Conservation (phyloP, 2,329 filamentous ascomycete genomes). For the Cordyceps cateniannulata region DNA sequence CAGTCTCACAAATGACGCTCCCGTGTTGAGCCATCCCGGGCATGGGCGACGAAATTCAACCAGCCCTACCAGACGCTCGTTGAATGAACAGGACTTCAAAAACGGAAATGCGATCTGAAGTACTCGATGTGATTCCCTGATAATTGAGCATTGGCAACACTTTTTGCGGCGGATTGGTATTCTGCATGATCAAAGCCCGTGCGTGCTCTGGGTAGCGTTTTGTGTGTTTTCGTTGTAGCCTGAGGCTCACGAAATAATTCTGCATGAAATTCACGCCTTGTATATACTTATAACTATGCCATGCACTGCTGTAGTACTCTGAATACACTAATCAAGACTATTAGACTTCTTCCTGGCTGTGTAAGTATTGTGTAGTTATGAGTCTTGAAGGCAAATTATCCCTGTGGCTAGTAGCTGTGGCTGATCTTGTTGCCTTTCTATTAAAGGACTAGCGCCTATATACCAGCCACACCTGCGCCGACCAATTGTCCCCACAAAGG, state of each 20-base stretch:
- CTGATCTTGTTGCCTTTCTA: constrained; percentile 7
- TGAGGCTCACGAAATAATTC: background rate
- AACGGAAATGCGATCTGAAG: constrained; percentile 6
- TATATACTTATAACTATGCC: background rate
- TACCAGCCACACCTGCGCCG: constrained; percentile 19
- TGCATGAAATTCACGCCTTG: no score
- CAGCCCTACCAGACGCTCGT: constrained; percentile 18
- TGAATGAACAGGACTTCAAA: constrained; percentile 11
- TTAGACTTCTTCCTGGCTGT: no score
- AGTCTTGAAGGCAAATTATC: no score
- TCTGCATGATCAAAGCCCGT: background rate
- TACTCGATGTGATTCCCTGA: background rate
- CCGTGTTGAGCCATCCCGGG: constrained; percentile 40
- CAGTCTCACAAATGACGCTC: constrained; percentile 23
- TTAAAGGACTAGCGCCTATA: constrained; percentile 12
- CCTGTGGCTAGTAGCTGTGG: constrained; percentile 14
- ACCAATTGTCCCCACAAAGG: constrained; percentile 25
- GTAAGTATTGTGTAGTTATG: no score
- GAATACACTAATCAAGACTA: no score
- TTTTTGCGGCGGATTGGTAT: background rate
- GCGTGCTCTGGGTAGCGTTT: background rate
- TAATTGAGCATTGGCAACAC: background rate
- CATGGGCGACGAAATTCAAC: constrained; percentile 34
- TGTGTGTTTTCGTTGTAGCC: background rate
- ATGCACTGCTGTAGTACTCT: no score